These are phyloP conservation scores for Prunella vulgaris DNA, from an alignment of 257 asterid species.

Conservation along the genomic window DNA sequence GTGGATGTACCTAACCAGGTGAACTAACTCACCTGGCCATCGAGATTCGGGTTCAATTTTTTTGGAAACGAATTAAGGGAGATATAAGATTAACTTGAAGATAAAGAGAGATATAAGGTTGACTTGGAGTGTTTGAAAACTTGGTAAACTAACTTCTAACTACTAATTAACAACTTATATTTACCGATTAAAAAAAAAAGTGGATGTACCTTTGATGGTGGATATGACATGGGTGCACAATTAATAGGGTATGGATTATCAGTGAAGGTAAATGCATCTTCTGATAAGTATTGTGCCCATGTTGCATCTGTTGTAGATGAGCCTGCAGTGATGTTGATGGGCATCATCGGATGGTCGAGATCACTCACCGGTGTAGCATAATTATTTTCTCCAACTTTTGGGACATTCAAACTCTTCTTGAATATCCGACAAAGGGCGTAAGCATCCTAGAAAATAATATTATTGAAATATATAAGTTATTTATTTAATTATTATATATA, in stretches of 20 bases:
- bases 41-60: too few species aligned
- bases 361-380: slow-evolving; percentile 45
- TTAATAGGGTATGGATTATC: slow-evolving; percentile 39
- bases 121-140: too few species aligned
- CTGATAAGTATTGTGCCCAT: slow-evolving; percentile 83
- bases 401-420: slow-evolving; percentile 80
- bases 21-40: too few species aligned
- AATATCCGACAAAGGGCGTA: slow-evolving; percentile 93
- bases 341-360: slow-evolving; percentile 36
- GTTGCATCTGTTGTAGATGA: slow-evolving; percentile 41
- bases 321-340: slow-evolving; percentile 27
- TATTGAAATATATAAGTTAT: too few species aligned
- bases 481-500: too few species aligned
- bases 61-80: too few species aligned
- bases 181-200: too few species aligned
- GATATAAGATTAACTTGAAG: too few species aligned
- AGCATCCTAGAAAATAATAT: slow-evolving; percentile 46
- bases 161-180: too few species aligned
- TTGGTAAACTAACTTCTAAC: too few species aligned
- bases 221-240: slow-evolving; percentile 34
- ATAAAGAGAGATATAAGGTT: too few species aligned
- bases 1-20: slow-evolving; percentile 49
- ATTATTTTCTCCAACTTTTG: slow-evolving; percentile 49
- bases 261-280: slow-evolving; percentile 56
- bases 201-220: slow-evolving; percentile 68